These are phyloP conservation scores for Trichoderma afroharzianum DNA, from an alignment of 2,329 filamentous ascomycete species.

Conservation along the genomic window DNA sequence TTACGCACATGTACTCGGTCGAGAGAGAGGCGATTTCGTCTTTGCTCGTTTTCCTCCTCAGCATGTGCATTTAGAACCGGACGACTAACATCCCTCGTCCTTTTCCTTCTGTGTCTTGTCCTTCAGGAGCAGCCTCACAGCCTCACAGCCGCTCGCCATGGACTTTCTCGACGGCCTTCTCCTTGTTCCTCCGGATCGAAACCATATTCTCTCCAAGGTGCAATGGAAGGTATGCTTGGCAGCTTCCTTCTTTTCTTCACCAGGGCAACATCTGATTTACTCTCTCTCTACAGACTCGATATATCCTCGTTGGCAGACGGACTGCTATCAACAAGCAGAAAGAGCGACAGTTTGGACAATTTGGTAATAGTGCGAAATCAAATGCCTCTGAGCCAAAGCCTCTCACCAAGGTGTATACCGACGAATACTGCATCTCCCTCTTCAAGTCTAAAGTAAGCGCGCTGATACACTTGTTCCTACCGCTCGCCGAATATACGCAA, in stretches of 20 bases:
- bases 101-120: not conserved
- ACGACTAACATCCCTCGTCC: not conserved
- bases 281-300: constrained; percentile 51
- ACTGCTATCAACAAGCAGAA: constrained; percentile 26
- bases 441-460: constrained; percentile 53
- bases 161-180: constrained; percentile 45
- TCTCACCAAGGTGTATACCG: constrained; percentile 33
- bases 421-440: constrained; percentile 49
- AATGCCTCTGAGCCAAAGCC: constrained; percentile 37
- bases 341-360: constrained; percentile 35
- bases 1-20: constrained; percentile 6
- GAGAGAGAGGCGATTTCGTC: constrained; percentile 14
- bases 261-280: not conserved
- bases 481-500: not conserved
- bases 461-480: constrained; percentile 15
- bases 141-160: constrained; percentile 27
- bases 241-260: not conserved
- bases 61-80: constrained; percentile 19
- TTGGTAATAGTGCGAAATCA: constrained; percentile 37
- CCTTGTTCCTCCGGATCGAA: constrained; percentile 49
- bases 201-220: constrained; percentile 48
- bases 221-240: constrained; percentile 48
- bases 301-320: constrained; percentile 51
- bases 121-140: not conserved
- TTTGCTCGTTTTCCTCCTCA: constrained; percentile 15